phyloP scores from a whole-genome alignment of 2,329 filamentous ascomycete genomes.

The Phaeoacremonium minimum region DNA sequence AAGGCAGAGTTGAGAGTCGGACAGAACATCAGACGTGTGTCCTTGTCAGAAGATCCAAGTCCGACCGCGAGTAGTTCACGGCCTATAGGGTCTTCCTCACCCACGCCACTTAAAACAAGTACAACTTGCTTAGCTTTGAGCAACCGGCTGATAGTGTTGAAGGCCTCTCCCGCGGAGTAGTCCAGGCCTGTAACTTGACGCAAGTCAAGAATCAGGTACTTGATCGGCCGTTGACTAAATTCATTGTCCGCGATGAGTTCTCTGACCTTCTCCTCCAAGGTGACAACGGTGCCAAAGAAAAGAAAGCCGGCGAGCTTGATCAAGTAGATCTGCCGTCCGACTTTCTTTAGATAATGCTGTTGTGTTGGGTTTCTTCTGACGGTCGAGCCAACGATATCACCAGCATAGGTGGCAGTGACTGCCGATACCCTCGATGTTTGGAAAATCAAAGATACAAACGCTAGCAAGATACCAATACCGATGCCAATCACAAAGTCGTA shows the following conservation, averaged over 20 bases:
- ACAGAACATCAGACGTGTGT: conserved; percentile 73
- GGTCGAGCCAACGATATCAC: conserved; percentile 84
- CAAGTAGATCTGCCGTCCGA: conserved; percentile 83
- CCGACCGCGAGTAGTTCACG: conserved; percentile 79
- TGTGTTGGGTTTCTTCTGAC: conserved; percentile 89
- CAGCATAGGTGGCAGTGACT: conserved; percentile 85
- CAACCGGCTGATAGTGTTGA: conserved; percentile 85
- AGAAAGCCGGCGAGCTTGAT: conserved; percentile 91
- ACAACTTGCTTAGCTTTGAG: conserved; percentile 73
- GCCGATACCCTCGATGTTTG: conserved; percentile 88
- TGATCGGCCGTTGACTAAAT: conserved; percentile 74
- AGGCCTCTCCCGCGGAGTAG: conserved; percentile 93
- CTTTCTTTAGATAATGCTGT: conserved; percentile 77
- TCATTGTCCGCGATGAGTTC: conserved; percentile 76
- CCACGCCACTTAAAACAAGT: conserved; percentile 78
- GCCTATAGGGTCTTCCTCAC: conserved; percentile 70
- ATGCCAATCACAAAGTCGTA: conserved; percentile 97
- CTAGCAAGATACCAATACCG: conserved; percentile 83
- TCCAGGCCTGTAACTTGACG: conserved; percentile 88
- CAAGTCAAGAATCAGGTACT: conserved; percentile 86
- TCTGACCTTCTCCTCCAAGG: conserved; percentile 85
- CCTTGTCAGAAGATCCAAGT: conserved; percentile 59
- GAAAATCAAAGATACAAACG: conserved; percentile 85
- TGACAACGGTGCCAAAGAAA: conserved; percentile 98
- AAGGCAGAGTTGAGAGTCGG: conserved; percentile 89